These are phyloP conservation scores for Podaxis carcinomalis DNA, from an alignment of 768 basidiomycete species.

Conservation along the genomic window DNA sequence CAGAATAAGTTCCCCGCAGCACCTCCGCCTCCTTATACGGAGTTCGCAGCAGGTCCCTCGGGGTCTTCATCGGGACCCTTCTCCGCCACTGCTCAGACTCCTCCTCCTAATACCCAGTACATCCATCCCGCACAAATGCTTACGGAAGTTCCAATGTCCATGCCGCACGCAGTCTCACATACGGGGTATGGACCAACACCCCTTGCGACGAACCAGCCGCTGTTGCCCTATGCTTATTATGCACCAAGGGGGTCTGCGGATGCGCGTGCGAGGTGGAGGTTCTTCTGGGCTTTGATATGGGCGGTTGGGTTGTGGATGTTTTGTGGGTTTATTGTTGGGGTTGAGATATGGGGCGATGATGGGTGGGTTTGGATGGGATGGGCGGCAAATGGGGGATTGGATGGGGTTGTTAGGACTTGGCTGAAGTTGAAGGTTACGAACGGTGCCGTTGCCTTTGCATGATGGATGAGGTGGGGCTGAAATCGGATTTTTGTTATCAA, in stretches of 20 bases:
- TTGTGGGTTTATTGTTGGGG: constrained; percentile 23
- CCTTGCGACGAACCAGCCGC: constrained; percentile 27
- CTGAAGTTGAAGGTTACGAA: not conserved
- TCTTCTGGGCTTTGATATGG: constrained; percentile 27
- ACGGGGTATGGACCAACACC: constrained; percentile 35
- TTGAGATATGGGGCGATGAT: constrained; percentile 21
- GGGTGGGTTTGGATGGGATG: constrained; percentile 9
- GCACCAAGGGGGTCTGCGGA: constrained; percentile 29
- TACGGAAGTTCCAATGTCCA: not conserved
- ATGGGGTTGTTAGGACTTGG: constrained; percentile 1
- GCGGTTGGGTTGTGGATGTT: constrained; percentile 25
- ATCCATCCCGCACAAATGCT: constrained; percentile 1
- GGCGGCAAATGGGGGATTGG: not conserved
- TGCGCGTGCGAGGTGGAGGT: constrained; percentile 33
- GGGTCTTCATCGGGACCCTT: not conserved
- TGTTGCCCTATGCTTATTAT: constrained; percentile 36
- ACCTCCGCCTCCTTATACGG: constrained; percentile 17
- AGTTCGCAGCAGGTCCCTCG: constrained; percentile 8
- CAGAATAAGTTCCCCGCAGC: not conserved
- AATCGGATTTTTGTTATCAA: not conserved
- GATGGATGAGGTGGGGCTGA: not conserved
- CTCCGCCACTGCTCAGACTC: not conserved
- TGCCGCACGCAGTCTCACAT: constrained; percentile 1
- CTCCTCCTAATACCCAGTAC: not conserved
- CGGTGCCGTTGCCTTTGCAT: not conserved